Base-by-base conservation (phyloP, 2,329 filamentous ascomycete species). In the Calycina herbarum region DNA sequence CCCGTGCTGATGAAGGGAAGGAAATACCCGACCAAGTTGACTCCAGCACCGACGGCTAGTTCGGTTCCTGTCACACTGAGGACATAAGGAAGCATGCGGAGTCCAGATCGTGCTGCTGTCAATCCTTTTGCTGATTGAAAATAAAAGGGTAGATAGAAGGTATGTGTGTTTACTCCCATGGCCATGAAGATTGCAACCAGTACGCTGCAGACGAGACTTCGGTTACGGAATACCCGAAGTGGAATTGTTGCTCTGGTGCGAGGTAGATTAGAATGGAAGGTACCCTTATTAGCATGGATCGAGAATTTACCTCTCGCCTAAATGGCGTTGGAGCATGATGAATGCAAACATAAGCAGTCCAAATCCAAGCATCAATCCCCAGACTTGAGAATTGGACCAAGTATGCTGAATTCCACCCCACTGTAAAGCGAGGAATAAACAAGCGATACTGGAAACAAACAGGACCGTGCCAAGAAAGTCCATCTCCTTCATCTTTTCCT, bases 401-500 rank as follows among this genome's bases (percentile, higher is more conserved):
- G 77, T 67, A 58, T 81, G 73, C 0, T 75, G 75, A 13, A 73
- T 71, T 10, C 81, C 81, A 57, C 80, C 81, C 70, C 78, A 81
- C 70, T 82, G 79, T 1, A 82, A 72, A 27, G 79, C 81, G 2
- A 82, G 74, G 59, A 82, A 75, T 65, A 80, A 75, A 69, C 73
- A 70, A 71, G 81, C 68, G 73, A 77, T 72, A 73, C 75, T 70
- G 68, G 76, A 74, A 77, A 83, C 79, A 57, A 84, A 74, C 33
- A 84, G 68, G 24, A 76, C 66, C 10, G 78, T 76, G 1, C 82
- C 82, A 3, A 77, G 38, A 4, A 78, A 74, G 65, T 84, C 82
- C 73, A 84, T 78, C 67, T 82, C 78, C 0, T 76, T 72, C 20
- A 82, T 58, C 74, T 82, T 82, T 67, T 82, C 77, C 3, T 70